Evolutionary conservation across 352 stramenopile genomes (phyloP).

Genomic region (Globisporangium nagaii): DNA sequence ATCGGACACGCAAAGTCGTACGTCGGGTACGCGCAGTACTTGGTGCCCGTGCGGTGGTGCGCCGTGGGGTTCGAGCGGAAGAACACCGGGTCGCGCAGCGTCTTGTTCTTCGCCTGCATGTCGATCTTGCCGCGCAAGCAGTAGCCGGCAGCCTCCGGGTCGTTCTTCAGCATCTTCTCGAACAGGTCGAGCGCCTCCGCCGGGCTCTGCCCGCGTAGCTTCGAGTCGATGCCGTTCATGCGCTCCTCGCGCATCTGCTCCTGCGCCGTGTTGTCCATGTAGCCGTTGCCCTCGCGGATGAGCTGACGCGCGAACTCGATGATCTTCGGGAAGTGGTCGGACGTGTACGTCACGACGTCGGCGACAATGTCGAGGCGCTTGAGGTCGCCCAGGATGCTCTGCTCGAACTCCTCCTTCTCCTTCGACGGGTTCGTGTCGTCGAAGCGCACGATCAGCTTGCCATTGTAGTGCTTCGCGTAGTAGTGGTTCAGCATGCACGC

Average conservation of each 20-base stretch:
- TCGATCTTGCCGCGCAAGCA: slow-evolving; percentile 93
- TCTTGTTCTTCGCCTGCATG: slow-evolving; percentile 91
- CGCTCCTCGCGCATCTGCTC: slow-evolving; percentile 96
- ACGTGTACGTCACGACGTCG: slow-evolving; percentile 94
- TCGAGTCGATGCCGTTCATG: slow-evolving; percentile 90
- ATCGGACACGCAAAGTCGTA: slow-evolving; percentile 99
- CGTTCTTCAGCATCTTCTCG: slow-evolving; percentile 94
- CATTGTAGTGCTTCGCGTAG: slow-evolving; percentile 97
- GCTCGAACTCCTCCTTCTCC: slow-evolving; percentile 99
- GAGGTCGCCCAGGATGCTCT: slow-evolving; percentile 92
- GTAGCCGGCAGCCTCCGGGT: slow-evolving; percentile 66
- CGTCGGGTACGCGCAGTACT: slow-evolving; percentile 98
- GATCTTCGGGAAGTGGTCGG: slow-evolving; percentile 97
- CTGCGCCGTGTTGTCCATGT: slow-evolving; percentile 99
- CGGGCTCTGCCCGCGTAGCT: slow-evolving; percentile 82
- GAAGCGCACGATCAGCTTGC: slow-evolving; percentile 98
- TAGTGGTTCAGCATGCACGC: slow-evolving; percentile 99
- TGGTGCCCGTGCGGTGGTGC: slow-evolving; percentile 91
- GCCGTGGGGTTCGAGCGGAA: slow-evolving; percentile 81
- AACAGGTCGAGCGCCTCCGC: slow-evolving; percentile 93
- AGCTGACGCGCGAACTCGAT: slow-evolving; percentile 91
- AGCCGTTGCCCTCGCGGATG: slow-evolving; percentile 94
- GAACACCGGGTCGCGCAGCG: slow-evolving; percentile 84
- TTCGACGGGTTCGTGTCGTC: slow-evolving; percentile 99
- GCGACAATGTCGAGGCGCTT: slow-evolving; percentile 76